These are phyloP conservation scores for Cyclocybe aegerita DNA, from an alignment of 768 basidiomycete species.

Conservation along the genomic window DNA sequence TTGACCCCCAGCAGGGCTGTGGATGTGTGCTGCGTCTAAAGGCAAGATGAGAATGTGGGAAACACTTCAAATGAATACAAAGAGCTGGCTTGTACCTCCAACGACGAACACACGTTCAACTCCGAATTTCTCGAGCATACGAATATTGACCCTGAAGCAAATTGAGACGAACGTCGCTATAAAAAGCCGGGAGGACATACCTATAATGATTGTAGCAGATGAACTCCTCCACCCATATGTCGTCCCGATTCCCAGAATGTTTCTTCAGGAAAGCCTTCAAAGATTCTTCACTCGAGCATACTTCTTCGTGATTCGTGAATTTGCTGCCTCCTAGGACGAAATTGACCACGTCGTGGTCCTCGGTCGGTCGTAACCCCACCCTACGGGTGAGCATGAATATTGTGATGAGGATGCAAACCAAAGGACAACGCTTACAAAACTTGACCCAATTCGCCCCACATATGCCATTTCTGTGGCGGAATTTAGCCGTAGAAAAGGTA, in stretches of 20 bases:
- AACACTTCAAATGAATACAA: background rate
- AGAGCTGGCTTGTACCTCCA: slow-evolving; percentile 15
- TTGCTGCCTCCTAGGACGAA: slow-evolving; percentile 15
- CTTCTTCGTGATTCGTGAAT: slow-evolving; percentile 1
- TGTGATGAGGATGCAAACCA: background rate
- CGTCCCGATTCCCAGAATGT: slow-evolving; percentile 18
- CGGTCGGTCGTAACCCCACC: slow-evolving; percentile 12
- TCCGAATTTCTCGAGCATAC: slow-evolving; percentile 15
- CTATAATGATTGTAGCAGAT: slow-evolving; percentile 27
- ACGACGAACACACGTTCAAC: slow-evolving; percentile 15
- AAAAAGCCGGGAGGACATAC: slow-evolving; percentile 9
- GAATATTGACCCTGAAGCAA: slow-evolving; percentile 12
- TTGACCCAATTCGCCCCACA: slow-evolving; percentile 38
- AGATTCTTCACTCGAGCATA: slow-evolving; percentile 6
- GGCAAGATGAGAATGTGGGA: background rate
- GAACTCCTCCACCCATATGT: slow-evolving; percentile 25
- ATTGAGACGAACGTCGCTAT: background rate
- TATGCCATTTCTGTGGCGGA: slow-evolving; percentile 38
- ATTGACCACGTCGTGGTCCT: slow-evolving; percentile 8
- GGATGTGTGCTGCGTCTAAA: slow-evolving; percentile 31
- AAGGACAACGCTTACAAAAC: slow-evolving; percentile 21
- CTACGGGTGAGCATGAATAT: background rate
- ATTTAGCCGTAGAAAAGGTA: background rate
- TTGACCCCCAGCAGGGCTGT: slow-evolving; percentile 31
- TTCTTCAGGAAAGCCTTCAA: slow-evolving; percentile 19